Percentiles rank a stretch among this genome's conserved stretches.
Evolutionary conservation across 2,329 filamentous ascomycete species (phyloP).

Genomic region (Trichoderma sp.): DNA sequence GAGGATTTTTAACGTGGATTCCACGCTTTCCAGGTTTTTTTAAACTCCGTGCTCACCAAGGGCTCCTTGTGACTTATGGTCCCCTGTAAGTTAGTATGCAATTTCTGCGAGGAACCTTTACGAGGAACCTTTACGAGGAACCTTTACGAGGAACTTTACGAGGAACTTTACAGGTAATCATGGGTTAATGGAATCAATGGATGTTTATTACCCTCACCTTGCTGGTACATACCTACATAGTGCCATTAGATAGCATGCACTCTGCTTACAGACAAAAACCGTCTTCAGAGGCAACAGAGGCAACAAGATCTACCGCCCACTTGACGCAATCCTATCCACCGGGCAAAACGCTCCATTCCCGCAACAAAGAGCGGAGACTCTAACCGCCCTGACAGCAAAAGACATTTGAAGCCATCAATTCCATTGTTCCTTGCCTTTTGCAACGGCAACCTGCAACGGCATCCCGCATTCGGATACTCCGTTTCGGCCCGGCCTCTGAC

Average conservation of each 20-base stretch:
- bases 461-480: slow-evolving; percentile 7
- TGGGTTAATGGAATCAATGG: not conserved
- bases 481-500: slow-evolving; percentile 11
- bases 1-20: not conserved
- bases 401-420: not conserved
- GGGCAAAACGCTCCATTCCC: not conserved
- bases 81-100: not conserved
- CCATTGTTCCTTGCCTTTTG: not conserved
- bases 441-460: not conserved
- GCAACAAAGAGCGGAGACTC: slow-evolving; percentile 4
- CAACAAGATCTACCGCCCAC: not conserved
- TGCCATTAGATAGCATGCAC: not conserved
- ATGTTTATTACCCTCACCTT: too few species aligned
- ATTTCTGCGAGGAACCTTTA: not conserved
- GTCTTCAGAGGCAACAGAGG: not conserved
- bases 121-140: not conserved
- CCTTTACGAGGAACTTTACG: not conserved
- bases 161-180: not conserved
- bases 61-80: not conserved
- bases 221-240: too few species aligned
- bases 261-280: not conserved
- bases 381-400: not conserved
- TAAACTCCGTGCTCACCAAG: not conserved
- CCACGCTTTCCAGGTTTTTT: too few species aligned
- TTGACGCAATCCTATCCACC: slow-evolving; percentile 14